Evolutionary conservation across 2,329 filamentous ascomycete genomes (phyloP), one percentile per base, ranked within the genome.

Genomic region (Colletotrichum shisoi): DNA sequence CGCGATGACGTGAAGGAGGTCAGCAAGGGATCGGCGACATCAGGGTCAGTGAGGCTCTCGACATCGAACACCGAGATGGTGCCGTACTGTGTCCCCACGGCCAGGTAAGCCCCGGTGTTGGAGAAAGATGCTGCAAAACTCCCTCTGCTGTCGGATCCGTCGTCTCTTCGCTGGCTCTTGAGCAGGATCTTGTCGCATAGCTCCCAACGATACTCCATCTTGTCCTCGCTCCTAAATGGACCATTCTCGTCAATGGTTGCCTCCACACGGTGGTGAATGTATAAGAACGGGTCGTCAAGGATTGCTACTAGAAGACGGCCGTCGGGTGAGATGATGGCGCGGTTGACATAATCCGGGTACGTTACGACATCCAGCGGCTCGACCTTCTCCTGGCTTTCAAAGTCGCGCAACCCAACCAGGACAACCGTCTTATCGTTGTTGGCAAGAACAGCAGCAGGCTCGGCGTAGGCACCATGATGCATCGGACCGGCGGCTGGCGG

Each of bases 381-480:
- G 15, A 78, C 76, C 54, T 77, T 77, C 17, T 80, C 77, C 51
- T 76, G 75, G 40, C 73, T 73, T 4, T 79, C 78, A 58, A 88
- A 86, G 59, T 89, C 86, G 34, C 86, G 82, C 21, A 98, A 81
- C 56, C 89, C 91, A 74, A 96, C 92, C n/a, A 97, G 80, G 34
- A 90, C 90, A 63, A 98, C 91, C 1, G 91, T 93, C 75, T 89
- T 90, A 79, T 98, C 95, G 76, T 99, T 99, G 79, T 97, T 97
- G 52, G 91, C 88, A 73, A 97, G 80, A 52, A 92, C 85, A 58
- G 89, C 91, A n/a, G 94, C 83, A 1, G 84, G 80, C 19, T 80
- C 77, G 17, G 73, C 72, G 73, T 89, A 87, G 52, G 82, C 79
- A 17, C 75, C 77, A 6, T 73, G 71, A 31, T 60, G 72, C 53